Evolutionary conservation across 2,329 filamentous ascomycete species (phyloP).

Genomic region (Teratosphaeriaceae sp.): DNA sequence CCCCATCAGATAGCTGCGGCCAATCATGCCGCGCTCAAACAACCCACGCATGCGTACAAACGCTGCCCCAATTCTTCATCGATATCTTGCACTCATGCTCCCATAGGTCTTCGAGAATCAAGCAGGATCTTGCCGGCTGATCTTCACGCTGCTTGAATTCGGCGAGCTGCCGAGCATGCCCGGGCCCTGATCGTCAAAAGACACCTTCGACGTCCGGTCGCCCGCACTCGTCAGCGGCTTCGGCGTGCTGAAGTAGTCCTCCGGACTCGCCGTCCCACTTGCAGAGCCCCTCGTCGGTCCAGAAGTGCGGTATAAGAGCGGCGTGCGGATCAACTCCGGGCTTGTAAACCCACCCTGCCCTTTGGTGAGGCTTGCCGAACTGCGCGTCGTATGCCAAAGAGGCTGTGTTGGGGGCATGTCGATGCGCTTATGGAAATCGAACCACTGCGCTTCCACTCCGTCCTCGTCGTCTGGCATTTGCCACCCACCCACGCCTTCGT

Average conservation of each 20-base stretch:
- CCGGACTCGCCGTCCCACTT: slow-evolving; percentile 18
- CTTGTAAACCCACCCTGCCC: slow-evolving; percentile 25
- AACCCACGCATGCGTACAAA: too few relatives aligned
- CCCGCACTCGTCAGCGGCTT: not conserved
- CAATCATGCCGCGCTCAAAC: too few relatives aligned
- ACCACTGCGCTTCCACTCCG: slow-evolving; percentile 37
- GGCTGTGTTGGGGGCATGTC: slow-evolving; percentile 27
- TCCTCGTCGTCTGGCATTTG: slow-evolving; percentile 26
- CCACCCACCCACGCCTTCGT: slow-evolving; percentile 39
- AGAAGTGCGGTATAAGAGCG: slow-evolving; percentile 8
- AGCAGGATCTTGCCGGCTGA: not conserved
- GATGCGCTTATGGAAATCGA: slow-evolving; percentile 31
- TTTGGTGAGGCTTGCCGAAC: slow-evolving; percentile 29
- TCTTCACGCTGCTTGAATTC: not conserved
- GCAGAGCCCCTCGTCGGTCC: slow-evolving; percentile 5
- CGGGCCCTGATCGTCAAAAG: slow-evolving; percentile 1
- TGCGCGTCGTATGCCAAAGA: slow-evolving; percentile 22
- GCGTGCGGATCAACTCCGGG: slow-evolving; percentile 32
- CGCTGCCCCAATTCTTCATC: too few relatives aligned
- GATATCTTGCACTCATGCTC: not conserved
- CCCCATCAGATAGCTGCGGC: too few relatives aligned
- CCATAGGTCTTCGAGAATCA: not conserved
- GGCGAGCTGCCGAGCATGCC: not conserved
- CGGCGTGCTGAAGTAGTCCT: slow-evolving; percentile 17
- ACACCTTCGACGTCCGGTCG: slow-evolving; percentile 6